Base-by-base conservation (phyloP, 257 asterid genomes). In the Mitragyna speciosa region DNA sequence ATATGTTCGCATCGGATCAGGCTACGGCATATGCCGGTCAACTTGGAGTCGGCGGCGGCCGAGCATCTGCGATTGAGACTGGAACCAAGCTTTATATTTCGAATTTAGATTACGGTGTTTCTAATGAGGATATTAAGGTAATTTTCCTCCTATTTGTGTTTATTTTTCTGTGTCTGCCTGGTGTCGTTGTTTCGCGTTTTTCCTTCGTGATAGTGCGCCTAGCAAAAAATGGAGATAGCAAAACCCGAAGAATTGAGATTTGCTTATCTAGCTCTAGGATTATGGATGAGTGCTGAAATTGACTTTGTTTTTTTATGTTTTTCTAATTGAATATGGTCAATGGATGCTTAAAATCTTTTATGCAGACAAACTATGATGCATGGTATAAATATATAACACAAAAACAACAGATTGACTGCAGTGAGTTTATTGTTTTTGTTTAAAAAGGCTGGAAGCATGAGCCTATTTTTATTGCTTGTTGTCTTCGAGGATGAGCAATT, bases 21-120 rank as follows among this genome's bases (percentile, higher is more conserved):
- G 85, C 80, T 15, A 76, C 65, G 56, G 79, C 80, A 12, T 72
- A 66, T 75, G 59, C 83, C 54, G 83, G 78, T 7, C 89, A 86
- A 59, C 22, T 51, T 0, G 58, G 58, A 0, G 61, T 61, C 31
- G 83, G 83, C 12, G 97, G 89, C 16, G 91, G 89, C 15, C 86
- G 93, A 49, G 77, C 91, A 15, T 86, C 97, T 72, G 87, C 89
- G 74, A 96, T 96, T 61, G 98, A 94, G 91, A 96, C 99, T 9
- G 99, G 99, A 82, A 91, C 97, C 2, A 96, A 96, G 87, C 86
- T 96, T n/a, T 96, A 92, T 85, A 88, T 94, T 59, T 96, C 99
- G 36, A 94, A 96, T 87, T 89, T 96, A 17, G 99, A 96, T 66
- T 94, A 94, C 52, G 95, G 97, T 8, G 99, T 96, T 64, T 93